A percentile compares a stretch with the other conserved stretches of the same genome.
phyloP scores from a whole-genome alignment of 108 stramenopile genomes.

The Skeletonema costatum region DNA sequence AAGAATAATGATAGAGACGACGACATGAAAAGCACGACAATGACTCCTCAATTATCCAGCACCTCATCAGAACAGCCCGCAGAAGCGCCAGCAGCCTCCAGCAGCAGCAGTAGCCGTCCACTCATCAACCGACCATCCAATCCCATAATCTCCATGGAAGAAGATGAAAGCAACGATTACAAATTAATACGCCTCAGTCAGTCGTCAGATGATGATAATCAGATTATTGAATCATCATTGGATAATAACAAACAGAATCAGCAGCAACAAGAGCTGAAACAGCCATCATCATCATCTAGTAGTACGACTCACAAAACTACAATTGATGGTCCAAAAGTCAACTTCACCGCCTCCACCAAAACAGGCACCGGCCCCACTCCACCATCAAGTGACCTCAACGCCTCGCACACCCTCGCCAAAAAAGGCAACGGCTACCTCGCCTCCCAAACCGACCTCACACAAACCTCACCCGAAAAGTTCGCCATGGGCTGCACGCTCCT shows the following conservation, averaged over 20 bases:
- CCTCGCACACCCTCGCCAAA: not conserved
- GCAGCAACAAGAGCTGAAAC: not conserved
- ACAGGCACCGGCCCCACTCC: not conserved
- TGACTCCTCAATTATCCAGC: no score
- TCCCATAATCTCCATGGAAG: conserved; percentile 45
- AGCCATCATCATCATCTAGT: not conserved
- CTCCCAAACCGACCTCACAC: conserved; percentile 51
- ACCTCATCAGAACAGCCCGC: no score
- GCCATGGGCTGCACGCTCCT: conserved; percentile 84
- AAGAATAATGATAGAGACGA: no score
- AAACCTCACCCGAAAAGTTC: conserved; percentile 50
- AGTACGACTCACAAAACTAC: no score
- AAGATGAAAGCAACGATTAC: conserved; percentile 14
- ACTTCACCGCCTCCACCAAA: not conserved
- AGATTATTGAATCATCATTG: no score
- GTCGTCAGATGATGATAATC: not conserved
- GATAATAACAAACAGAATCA: not conserved
- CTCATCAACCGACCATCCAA: conserved; percentile 32
- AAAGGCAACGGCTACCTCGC: conserved; percentile 61
- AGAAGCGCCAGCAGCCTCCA: no score
- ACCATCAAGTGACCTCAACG: conserved; percentile 11
- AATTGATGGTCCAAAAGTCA: no score
- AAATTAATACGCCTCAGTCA: not conserved
- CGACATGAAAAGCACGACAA: no score
- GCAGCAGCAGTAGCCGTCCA: no score